Evolutionary conservation across 1,284 basidiomycete species (phyloP), one percentile per base, ranked within the genome.

Genomic region (Cryptococcus depauperatus): DNA sequence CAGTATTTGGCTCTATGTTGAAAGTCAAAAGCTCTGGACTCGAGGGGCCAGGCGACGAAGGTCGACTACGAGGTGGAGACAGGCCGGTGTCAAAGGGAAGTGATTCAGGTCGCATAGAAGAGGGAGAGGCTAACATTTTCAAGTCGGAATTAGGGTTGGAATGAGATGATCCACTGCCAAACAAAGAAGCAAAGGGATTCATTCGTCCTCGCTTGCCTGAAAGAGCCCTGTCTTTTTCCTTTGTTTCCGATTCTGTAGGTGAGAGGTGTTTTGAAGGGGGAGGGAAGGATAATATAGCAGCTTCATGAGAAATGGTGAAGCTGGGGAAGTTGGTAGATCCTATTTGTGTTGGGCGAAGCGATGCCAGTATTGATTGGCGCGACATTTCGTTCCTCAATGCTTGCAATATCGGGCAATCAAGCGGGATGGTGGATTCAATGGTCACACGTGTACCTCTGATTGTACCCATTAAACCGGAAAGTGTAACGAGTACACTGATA

Each of bases 401-500:
- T 26, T 76, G 73, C 57, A 84, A 82, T 1, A 74, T 54, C 50
- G 80, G 78, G 0, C 81, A 79, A 4, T 80, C 73, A 0, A 78
- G 73, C 37, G 81, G 75, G 8, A 90, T 58, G 2, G 46, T 52
- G 28, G 58, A 62, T 46, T 57, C 62, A 35, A 70, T 56, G 1
- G 55, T 49, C 16, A 66, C 40, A 3, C 43, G 43, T 11, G 50
- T 51, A 27, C 62, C 62, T 37, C 61, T 69, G 18, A 89, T 64
- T 9, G 72, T 76, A 9, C 85, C 87, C 32, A 88, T 74, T 18
- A 92, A 70, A 9, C 88, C 89, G 2, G 86, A 89, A 23, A 89
- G 72, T 0, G 86, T 88, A 5, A 89, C 76, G 11, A 87, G 68
- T 28, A 79, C 75, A 8, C 43, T 48, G 28, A 18, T 29, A 16